A percentile compares a stretch with the other conserved stretches of the same genome.
Evolutionary conservation across 129 eudicot species (phyloP).

Genomic region (carrot (Daucus carota)): DH1_v3.0 NC_030387.2:27549001-27549500

Average conservation of each 20-base stretch:
- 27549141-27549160: neutral
- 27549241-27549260: slow-evolving; percentile 22
- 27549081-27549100: slow-evolving; percentile 15
- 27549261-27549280: slow-evolving; percentile 12
- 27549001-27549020: slow-evolving; percentile 22
- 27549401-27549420: slow-evolving; percentile 6
- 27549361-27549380: slow-evolving; percentile 9
- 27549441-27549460: neutral
- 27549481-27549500: slow-evolving; percentile 26
- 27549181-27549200: neutral
- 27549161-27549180: neutral
- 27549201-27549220: slow-evolving; percentile 20
- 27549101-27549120: neutral
- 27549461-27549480: slow-evolving; percentile 15
- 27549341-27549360: slow-evolving; percentile 9
- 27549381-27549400: slow-evolving; percentile 9
- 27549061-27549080: slow-evolving; percentile 18
- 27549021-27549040: slow-evolving; percentile 16
- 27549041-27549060: slow-evolving; percentile 10
- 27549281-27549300: too few relatives aligned
- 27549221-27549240: slow-evolving; percentile 54
- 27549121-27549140: neutral
- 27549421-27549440: neutral
- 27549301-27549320: too few relatives aligned
- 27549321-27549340: slow-evolving; percentile 11